Conservation (phyloP, 805 yeast species). For the Debaryomyces hansenii region DNA sequence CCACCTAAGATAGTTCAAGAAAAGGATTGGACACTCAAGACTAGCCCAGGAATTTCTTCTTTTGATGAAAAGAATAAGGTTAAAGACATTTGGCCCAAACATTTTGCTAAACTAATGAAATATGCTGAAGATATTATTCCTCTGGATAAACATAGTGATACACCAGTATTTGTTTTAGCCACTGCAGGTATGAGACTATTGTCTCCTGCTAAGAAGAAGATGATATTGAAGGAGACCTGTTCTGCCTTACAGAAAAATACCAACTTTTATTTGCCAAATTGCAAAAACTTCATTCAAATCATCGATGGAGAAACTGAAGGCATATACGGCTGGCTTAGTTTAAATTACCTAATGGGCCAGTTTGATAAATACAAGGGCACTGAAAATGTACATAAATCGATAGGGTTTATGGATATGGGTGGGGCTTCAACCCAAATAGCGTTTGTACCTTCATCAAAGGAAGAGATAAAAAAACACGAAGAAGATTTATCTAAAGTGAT, state of each 20-base stretch:
- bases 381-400: conserved; percentile 50
- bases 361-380: conserved; percentile 48
- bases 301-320: conserved; percentile 97
- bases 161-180: conserved; percentile 89
- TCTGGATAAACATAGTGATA: conserved; percentile 50
- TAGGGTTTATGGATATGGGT: conserved; percentile 98
- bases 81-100: conserved; percentile 64
- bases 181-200: conserved; percentile 96
- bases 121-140: conserved; percentile 78
- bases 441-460: conserved; percentile 70
- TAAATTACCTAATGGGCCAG: conserved; percentile 78
- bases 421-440: conserved; percentile 98
- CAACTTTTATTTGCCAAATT: conserved; percentile 55
- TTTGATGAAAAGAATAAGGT: conserved; percentile 46
- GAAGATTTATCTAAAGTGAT: conserved; percentile 72
- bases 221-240: conserved; percentile 64
- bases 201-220: conserved; percentile 50
- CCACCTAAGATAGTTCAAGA: conserved; percentile 70
- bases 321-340: conserved; percentile 90
- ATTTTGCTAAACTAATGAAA: conserved; percentile 61
- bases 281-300: conserved; percentile 72
- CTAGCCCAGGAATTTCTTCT: conserved; percentile 81
- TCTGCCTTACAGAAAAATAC: conserved; percentile 51
- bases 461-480: conserved; percentile 61
- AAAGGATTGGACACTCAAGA: conserved; percentile 67